These are phyloP conservation scores for Chrysoporthe austroafricana DNA, from an alignment of 2,329 filamentous ascomycete genomes.

Conservation along the genomic window DNA sequence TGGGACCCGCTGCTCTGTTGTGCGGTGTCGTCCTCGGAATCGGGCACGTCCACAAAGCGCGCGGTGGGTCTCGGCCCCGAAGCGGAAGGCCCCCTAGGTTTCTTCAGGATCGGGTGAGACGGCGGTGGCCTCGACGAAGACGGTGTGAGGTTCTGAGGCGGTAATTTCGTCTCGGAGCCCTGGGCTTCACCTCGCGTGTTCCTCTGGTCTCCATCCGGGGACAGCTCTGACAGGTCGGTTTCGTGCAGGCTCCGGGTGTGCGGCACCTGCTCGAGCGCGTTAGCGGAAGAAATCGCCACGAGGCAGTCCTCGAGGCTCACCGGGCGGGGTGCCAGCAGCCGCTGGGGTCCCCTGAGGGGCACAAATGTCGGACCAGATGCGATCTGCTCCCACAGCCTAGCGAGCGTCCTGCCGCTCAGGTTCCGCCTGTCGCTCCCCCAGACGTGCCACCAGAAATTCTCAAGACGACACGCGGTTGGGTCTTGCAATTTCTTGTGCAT, in stretches of 20 bases:
- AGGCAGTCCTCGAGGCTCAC: constrained; percentile 41
- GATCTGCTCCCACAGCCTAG: constrained; percentile 60
- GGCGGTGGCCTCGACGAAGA: constrained; percentile 53
- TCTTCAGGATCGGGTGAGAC: constrained; percentile 63
- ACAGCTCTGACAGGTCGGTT: constrained; percentile 24
- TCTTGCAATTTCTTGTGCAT: constrained; percentile 62
- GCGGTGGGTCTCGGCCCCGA: constrained; percentile 62
- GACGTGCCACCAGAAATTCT: constrained; percentile 70
- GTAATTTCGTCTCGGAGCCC: constrained; percentile 27
- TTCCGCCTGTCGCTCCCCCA: constrained; percentile 61
- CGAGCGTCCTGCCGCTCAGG: constrained; percentile 57
- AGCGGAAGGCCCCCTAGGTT: constrained; percentile 56
- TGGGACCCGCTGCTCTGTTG: constrained; percentile 30
- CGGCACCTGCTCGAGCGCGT: constrained; percentile 9
- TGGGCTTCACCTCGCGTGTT: not conserved
- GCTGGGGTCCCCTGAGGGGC: constrained; percentile 56
- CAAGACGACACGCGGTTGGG: constrained; percentile 64
- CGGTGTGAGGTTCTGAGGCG: constrained; percentile 36
- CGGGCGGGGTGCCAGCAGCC: constrained; percentile 56
- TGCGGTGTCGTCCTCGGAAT: constrained; percentile 48
- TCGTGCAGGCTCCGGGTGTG: constrained; percentile 28
- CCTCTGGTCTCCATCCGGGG: constrained; percentile 13
- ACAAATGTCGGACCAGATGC: constrained; percentile 62
- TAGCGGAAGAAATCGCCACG: constrained; percentile 27
- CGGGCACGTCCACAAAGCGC: constrained; percentile 61